Evolutionary conservation across 1,139 yeast species (phyloP).

Genomic region (Candida labiduridarum): DNA sequence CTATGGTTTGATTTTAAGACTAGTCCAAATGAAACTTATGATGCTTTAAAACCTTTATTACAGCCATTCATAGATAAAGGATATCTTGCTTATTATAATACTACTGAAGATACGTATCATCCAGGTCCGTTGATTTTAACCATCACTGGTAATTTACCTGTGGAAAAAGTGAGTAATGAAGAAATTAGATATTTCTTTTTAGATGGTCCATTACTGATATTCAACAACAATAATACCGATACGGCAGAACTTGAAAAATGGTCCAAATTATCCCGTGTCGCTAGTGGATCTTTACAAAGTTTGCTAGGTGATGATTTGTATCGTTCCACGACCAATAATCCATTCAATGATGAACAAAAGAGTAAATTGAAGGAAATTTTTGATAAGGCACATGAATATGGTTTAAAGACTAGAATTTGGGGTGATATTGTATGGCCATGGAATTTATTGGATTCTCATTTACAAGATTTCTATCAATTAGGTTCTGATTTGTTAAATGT

Average conservation of each 20-base stretch:
- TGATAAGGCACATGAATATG: slow-evolving; percentile 37
- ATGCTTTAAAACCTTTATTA: slow-evolving; percentile 30
- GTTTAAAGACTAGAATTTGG: slow-evolving; percentile 46
- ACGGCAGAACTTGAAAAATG: slow-evolving; percentile 21
- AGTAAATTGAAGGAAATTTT: slow-evolving; percentile 22
- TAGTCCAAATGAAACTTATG: slow-evolving; percentile 35
- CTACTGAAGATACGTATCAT: slow-evolving; percentile 22
- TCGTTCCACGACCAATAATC: slow-evolving; percentile 13
- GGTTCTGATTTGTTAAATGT: slow-evolving; percentile 46
- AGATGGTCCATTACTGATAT: slow-evolving; percentile 40
- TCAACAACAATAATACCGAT: slow-evolving; percentile 15
- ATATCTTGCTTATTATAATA: slow-evolving; percentile 38
- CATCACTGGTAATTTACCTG: slow-evolving; percentile 46
- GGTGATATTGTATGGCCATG: slow-evolving; percentile 47
- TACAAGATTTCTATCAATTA: slow-evolving; percentile 25
- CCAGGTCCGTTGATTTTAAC: slow-evolving; percentile 43
- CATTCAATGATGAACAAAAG: slow-evolving; percentile 26
- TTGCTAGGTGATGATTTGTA: slow-evolving; percentile 30
- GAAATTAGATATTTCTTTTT: slow-evolving; percentile 33
- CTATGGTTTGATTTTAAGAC: slow-evolving; percentile 49
- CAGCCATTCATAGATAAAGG: slow-evolving; percentile 35
- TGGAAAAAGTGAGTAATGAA: slow-evolving; percentile 28
- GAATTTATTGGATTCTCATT: slow-evolving; percentile 30
- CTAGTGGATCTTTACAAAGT: slow-evolving; percentile 36
- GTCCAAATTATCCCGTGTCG: slow-evolving; percentile 34